Conservation (phyloP, 805 yeast genomes). For the Hanseniaspora vineae region DNA sequence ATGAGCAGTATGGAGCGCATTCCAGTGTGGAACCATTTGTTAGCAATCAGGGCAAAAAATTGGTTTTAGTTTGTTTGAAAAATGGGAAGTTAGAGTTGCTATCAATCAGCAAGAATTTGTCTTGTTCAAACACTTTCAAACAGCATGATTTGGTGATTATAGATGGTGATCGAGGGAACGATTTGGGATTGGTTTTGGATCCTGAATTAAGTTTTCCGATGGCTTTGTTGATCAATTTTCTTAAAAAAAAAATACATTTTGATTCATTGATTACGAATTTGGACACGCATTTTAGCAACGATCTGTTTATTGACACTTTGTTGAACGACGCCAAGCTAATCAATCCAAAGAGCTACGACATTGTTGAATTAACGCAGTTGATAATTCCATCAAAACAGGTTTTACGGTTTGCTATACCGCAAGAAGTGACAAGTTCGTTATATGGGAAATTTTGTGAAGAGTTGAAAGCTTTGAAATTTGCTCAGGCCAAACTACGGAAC, state of each 20-base stretch:
- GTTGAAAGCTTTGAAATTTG: slow-evolving; percentile 54
- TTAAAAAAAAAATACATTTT: slow-evolving; percentile 58
- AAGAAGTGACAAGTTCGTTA: slow-evolving; percentile 45
- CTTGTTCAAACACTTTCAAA: slow-evolving; percentile 26
- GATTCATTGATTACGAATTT: slow-evolving; percentile 23
- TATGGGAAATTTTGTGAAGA: slow-evolving; percentile 59
- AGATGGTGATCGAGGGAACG: slow-evolving; percentile 80
- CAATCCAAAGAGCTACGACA: slow-evolving; percentile 26
- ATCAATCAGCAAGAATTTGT: slow-evolving; percentile 50
- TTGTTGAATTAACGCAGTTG: slow-evolving; percentile 32
- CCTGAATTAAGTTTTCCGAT: slow-evolving; percentile 49
- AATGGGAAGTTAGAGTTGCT: slow-evolving; percentile 59
- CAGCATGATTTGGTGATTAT: slow-evolving; percentile 59
- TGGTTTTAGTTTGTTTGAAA: slow-evolving; percentile 40
- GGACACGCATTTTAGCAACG: slow-evolving; percentile 18
- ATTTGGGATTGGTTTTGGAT: slow-evolving; percentile 58
- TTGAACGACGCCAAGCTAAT: slow-evolving; percentile 15
- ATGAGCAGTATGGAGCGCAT: slow-evolving; percentile 30
- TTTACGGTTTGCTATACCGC: slow-evolving; percentile 60
- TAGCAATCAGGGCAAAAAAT: slow-evolving; percentile 4
- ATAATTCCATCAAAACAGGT: slow-evolving; percentile 72
- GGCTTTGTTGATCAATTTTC: slow-evolving; percentile 59
- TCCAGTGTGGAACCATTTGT: slow-evolving; percentile 14
- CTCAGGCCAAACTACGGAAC: slow-evolving; percentile 37
- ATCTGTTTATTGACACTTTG: slow-evolving; percentile 17